Base-by-base conservation (phyloP, 345 rosid genomes). In the Leavenworthia alabamica region DNA sequence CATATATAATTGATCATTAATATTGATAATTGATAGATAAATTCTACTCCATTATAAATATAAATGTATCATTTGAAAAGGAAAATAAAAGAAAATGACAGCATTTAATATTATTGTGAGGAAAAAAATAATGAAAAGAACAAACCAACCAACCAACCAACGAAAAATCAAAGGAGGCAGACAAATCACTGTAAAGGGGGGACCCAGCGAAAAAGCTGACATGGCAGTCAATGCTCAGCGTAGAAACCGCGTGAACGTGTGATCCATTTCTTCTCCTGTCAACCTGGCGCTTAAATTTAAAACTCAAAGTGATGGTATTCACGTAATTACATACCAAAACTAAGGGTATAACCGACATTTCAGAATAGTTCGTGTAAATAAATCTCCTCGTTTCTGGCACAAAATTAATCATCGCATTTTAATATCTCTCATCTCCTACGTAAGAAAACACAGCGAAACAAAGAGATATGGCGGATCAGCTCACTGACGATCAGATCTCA, bases 401-500 rank as follows among this genome's bases (percentile, higher is more conserved):
- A 43, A 51, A 50, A 62, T 48, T 19, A 27, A 24, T 7, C n/a
- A n/a, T n/a, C n/a, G 11, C 14, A 2, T n/a, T 8, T 33, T 36
- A n/a, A n/a, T 37, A 6, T 19, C 16, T 15, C 45, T 24, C 16
- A 6, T 35, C 56, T 27, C 48, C 37, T 33, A 10, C 2, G 40
- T 12, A 35, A 50, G 20, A 4, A 22, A 20, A 20, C 22, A 20
- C 22, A 4, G 6, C 43, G 5, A 40, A 8, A 26, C 36, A 7
- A 26, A 24, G 23, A 44, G 23, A 29, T 29, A 86, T 86, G 92
- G 89, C 89, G 59, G 92, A 86, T 78, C 92, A 86, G 68, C 84
- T 86, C 53, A 81, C 89, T 19, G 86, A 86, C 31, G 92, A 86
- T 56, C 88, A 83, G 85, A 85, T 85, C 86, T 83, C 92, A 2